These are phyloP conservation scores for Metroxylon sagu DNA, from an alignment of 176 grass and related monocot species.

Conservation along the genomic window DNA sequence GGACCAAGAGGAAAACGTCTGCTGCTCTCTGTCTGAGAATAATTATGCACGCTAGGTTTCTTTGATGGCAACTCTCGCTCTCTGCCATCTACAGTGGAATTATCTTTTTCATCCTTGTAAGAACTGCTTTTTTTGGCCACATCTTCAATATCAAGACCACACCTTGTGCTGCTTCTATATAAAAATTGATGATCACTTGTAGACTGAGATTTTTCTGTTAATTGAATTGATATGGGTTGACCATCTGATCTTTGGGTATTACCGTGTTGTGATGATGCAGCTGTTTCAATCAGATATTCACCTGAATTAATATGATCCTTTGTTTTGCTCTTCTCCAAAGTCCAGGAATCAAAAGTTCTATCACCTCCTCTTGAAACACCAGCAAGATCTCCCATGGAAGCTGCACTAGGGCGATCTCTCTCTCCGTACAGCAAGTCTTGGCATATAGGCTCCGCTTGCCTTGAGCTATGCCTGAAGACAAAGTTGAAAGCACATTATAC, in stretches of 20 bases:
- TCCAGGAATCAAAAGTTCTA: slow-evolving; percentile 11
- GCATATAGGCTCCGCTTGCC: slow-evolving; percentile 22
- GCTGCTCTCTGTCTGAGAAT: background rate
- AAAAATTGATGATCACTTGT: slow-evolving; percentile 23
- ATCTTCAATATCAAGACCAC: slow-evolving; percentile 21
- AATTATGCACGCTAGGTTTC: background rate
- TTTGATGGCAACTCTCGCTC: slow-evolving; percentile 8
- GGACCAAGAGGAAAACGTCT: background rate
- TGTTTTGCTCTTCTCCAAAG: slow-evolving; percentile 9
- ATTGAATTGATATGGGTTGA: slow-evolving; percentile 14
- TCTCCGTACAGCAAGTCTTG: slow-evolving; percentile 7
- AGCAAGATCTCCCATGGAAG: slow-evolving; percentile 12
- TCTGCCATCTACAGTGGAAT: slow-evolving; percentile 1
- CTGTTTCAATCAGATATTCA: slow-evolving; percentile 12
- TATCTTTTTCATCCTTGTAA: no score
- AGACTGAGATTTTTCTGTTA: slow-evolving; percentile 22
- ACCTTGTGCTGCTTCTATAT: slow-evolving; percentile 1
- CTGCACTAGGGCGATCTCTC: background rate
- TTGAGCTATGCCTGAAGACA: slow-evolving; percentile 23
- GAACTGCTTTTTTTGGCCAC: slow-evolving; percentile 6
- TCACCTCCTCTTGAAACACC: slow-evolving; percentile 16
- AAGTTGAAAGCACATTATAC: background rate
- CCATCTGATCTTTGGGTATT: slow-evolving; percentile 28
- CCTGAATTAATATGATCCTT: slow-evolving; percentile 1
- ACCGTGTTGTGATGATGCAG: slow-evolving; percentile 24